These are phyloP conservation scores for Aphanomyces cochlioides DNA, from an alignment of 352 stramenopile genomes.

Conservation along the genomic window DNA sequence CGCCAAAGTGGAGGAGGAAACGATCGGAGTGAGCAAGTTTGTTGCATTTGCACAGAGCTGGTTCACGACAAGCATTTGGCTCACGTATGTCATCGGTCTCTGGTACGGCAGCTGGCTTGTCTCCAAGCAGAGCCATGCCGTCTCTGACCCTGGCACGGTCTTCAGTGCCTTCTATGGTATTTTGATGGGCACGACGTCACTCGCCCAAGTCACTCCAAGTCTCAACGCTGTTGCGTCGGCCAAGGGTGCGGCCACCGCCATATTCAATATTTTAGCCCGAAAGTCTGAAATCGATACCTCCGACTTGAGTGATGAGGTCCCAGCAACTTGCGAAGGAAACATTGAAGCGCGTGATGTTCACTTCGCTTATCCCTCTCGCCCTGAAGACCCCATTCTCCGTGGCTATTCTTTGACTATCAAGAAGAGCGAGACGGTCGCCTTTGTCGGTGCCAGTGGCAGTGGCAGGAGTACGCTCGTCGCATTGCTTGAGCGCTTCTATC, in stretches of 20 bases:
- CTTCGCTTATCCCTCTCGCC: slow-evolving; percentile 79
- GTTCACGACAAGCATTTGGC: slow-evolving; percentile 45
- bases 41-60: slow-evolving; percentile 35
- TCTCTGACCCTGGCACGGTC: slow-evolving; percentile 36
- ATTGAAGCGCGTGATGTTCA: slow-evolving; percentile 57
- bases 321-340: slow-evolving; percentile 39
- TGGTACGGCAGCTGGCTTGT: slow-evolving; percentile 57
- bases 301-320: slow-evolving; percentile 40
- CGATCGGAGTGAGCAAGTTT: slow-evolving; percentile 42
- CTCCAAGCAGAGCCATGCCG: slow-evolving; percentile 23
- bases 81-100: slow-evolving; percentile 48
- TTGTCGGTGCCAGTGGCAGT: slow-evolving; percentile 41
- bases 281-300: slow-evolving; percentile 48
- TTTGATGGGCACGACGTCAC: slow-evolving; percentile 38
- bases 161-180: slow-evolving; percentile 54
- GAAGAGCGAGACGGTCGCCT: slow-evolving; percentile 40
- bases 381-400: slow-evolving; percentile 29
- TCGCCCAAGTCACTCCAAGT: slow-evolving; percentile 50
- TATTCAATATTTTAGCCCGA: slow-evolving; percentile 53
- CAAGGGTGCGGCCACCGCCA: slow-evolving; percentile 34
- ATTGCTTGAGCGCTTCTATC: slow-evolving; percentile 89
- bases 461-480: slow-evolving; percentile 65
- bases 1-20: slow-evolving; percentile 35
- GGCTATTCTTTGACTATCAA: slow-evolving; percentile 38
- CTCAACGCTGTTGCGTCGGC: slow-evolving; percentile 42